Evolutionary conservation across 148 eudicot genomes (phyloP), one percentile per base, ranked within the genome.

Genomic region (Amaranthus cruentus): DNA sequence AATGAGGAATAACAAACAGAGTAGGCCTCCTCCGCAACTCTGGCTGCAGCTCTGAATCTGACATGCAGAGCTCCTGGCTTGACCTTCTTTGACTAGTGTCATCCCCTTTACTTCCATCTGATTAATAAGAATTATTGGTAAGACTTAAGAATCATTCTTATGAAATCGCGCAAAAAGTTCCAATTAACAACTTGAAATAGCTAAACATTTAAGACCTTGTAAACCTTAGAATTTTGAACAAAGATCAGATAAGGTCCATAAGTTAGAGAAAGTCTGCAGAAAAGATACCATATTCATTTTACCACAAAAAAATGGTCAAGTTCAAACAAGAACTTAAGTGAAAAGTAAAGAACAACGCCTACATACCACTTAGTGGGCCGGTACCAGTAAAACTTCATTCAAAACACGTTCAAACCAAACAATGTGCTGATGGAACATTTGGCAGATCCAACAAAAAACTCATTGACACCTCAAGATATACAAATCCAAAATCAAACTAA

Each of bases 41-140:
- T 28, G 77, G 80, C 63, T 87, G 97, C 81, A 84, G 90, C 76
- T 91, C 97, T 55, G 88, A 81, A 72, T 90, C 98, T 50, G 86
- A 73, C 61, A 78, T 62, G 74, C 77, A 75, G 55, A 79, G 67
- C 75, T 90, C 92, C 78, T 86, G 92, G 76, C 63, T 85, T 67
- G 82, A 70, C 79, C 90, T 85, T 80, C 87, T 80, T 68, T 90
- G 91, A 81, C 82, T 68, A 54, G 85, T 57, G 76, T 95, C 97
- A 65, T 88, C 91, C 77, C 82, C 84, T 73, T 90, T 87, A 59
- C 71, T 77, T 76, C 93, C 96, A 88, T 91, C 98, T 85, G 87
- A 57, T 67, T 69, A 38, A 72, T 62, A 68, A 65, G 65, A 72
- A 48, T 73, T 4, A 75, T 21, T 10, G 61, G 42, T 52, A 74